phyloP scores from a whole-genome alignment of 305 asterid species.

The Petunia hybrid region DNA sequence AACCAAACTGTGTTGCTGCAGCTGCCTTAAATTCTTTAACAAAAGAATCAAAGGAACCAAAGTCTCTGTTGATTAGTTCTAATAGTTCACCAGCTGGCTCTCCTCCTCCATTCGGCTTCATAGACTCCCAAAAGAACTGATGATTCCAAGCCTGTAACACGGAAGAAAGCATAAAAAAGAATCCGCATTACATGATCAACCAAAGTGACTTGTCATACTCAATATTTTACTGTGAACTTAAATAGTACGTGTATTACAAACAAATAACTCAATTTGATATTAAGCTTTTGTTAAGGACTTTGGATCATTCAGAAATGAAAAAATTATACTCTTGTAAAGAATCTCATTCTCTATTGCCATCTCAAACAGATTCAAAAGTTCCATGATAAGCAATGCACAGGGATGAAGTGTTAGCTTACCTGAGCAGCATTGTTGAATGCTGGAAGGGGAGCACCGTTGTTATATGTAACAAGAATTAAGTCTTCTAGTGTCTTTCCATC shows the following conservation, averaged over 20 bases:
- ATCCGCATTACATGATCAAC: not conserved
- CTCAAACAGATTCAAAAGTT: not conserved
- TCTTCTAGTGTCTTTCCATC: conserved; percentile 72
- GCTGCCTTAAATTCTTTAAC: conserved; percentile 81
- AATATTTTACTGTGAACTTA: not conserved
- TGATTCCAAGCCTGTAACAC: conserved; percentile 82
- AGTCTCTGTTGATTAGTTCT: conserved; percentile 78
- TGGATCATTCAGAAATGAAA: not conserved
- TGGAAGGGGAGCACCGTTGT: conserved; percentile 85
- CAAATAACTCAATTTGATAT: not conserved
- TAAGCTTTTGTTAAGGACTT: not conserved
- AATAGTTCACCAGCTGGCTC: conserved; percentile 78
- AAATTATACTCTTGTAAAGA: not conserved
- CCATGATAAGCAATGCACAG: not conserved
- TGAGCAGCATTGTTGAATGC: conserved; percentile 97
- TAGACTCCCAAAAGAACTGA: conserved; percentile 94
- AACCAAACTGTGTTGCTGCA: conserved; percentile 90
- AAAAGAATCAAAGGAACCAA: conserved; percentile 84
- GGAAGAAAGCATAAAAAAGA: not conserved
- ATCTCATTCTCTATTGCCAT: not conserved
- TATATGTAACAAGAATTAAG: conserved; percentile 64
- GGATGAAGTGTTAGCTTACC: conserved; percentile 44
- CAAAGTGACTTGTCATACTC: not conserved
- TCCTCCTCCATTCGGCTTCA: conserved; percentile 96
- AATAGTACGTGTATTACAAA: not conserved